Evolutionary conservation across 1,284 basidiomycete genomes (phyloP).

Genomic region (Pyrrhoderma noxium): DNA sequence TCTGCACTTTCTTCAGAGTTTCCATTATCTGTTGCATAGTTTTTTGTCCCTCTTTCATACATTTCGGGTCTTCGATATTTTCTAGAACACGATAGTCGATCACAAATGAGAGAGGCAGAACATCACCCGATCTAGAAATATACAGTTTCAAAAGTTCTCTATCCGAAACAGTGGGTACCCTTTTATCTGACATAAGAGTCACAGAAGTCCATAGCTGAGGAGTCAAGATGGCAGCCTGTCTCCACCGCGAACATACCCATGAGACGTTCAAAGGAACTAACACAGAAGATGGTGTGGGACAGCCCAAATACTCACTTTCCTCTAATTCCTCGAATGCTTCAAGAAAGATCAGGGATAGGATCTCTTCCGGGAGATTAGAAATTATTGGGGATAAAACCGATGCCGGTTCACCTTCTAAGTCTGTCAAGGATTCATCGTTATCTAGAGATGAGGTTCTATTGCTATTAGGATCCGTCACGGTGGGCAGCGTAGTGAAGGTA

Average conservation of each 20-base stretch:
- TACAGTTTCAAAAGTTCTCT: conserved; percentile 5
- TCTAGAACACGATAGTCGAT: conserved; percentile 2
- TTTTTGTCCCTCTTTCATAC: background rate
- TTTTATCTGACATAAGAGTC: background rate
- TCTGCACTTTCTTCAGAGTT: background rate
- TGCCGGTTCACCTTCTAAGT: too few species aligned
- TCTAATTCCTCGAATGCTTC: background rate
- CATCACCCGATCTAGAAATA: conserved; percentile 4
- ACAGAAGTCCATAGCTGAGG: conserved; percentile 11
- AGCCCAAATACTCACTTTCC: background rate
- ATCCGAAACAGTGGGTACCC: background rate
- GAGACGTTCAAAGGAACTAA: conserved; percentile 9
- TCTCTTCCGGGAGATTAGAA: conserved; percentile 8
- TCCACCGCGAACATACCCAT: conserved; percentile 12
- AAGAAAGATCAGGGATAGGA: conserved; percentile 9
- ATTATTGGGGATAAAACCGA: background rate
- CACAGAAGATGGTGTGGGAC: background rate
- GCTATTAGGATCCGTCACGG: too few species aligned
- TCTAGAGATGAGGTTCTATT: too few species aligned
- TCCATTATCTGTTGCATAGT: background rate
- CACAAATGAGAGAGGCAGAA: conserved; percentile 2
- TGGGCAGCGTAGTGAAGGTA: too few species aligned
- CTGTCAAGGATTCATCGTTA: too few species aligned
- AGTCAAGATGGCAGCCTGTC: conserved; percentile 5
- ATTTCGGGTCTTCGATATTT: background rate